Evolutionary conservation across 129 eudicot species (phyloP), one percentile per base, ranked within the genome.

Genomic region (Mikania micrantha): DNA sequence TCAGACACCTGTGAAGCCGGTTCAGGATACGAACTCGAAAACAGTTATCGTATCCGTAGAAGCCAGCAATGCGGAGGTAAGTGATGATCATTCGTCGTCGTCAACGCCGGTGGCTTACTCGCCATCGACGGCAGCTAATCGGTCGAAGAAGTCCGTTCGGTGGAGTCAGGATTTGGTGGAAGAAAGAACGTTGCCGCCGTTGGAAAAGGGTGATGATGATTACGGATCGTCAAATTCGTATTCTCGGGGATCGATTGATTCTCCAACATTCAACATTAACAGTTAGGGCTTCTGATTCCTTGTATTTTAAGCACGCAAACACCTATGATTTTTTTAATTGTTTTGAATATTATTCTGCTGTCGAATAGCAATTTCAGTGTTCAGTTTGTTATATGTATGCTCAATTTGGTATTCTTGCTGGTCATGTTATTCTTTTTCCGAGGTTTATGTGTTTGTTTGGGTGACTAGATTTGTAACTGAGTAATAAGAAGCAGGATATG

Each of bases 111-210:
- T 64, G n/a, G 57, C 32, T 36, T 50, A 50, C 36, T 74, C 79
- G 60, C 72, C 81, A 21, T 73, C 70, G 59, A 58, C 59, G 48
- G 15, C 67, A 57, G 67, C 74, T 12, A 60, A 58, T 16, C 81
- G 79, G 49, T 71, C 87, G 81, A 87, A 80, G 79, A 90, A 86
- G 70, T 90, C 96, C 32, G 96, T 90, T 62, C 73, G 78, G 53
- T 90, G 96, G 96, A 90, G 96, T 69, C 71, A 79, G 60, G 90
- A 90, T 54, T 78, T 90, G 83, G 95, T 86, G 44, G 78, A 66
- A 64, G 90, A 90, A 48, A 27, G 83, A 42, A 74, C 90, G 44
- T 45, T 75, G 59, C 84, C 84, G 36, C 77, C 81, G 61, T 40
- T 77, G 20, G 62, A 60, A 44, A 66, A 61, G 40, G 45, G 69